Conservation (phyloP, 208 protist species). For the Angomonas deanei region DNA sequence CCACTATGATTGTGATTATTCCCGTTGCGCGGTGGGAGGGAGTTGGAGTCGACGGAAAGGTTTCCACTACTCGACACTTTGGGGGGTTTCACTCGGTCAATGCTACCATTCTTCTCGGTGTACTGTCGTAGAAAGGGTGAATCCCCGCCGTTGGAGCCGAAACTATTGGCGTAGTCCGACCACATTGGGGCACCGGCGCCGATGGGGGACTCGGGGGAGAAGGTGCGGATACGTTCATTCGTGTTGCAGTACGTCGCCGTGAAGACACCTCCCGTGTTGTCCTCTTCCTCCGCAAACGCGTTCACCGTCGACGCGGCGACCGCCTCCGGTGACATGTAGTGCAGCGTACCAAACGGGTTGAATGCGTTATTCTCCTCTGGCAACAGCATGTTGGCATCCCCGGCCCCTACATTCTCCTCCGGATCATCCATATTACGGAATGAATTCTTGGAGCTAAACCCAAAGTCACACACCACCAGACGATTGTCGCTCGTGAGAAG, state of each 20-base stretch:
- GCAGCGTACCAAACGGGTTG: slow-evolving; percentile 64
- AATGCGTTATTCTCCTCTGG: slow-evolving; percentile 21
- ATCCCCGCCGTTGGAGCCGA: slow-evolving; percentile 4
- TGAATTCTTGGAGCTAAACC: slow-evolving; percentile 65
- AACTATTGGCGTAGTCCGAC: slow-evolving; percentile 2
- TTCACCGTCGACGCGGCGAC: slow-evolving; percentile 25
- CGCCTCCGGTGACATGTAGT: slow-evolving; percentile 85
- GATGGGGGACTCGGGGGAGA: background rate
- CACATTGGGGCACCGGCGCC: background rate
- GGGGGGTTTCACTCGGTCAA: background rate
- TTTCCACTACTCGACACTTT: background rate
- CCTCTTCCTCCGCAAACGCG: background rate
- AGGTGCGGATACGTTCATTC: background rate
- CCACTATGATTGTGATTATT: background rate
- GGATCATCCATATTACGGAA: slow-evolving; percentile 52
- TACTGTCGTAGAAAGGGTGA: background rate
- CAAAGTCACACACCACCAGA: slow-evolving; percentile 89
- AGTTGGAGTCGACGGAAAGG: too few species aligned
- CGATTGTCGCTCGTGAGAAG: slow-evolving; percentile 62
- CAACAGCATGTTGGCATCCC: slow-evolving; percentile 27
- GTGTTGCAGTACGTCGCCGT: background rate
- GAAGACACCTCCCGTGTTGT: background rate
- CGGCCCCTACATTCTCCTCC: slow-evolving; percentile 27
- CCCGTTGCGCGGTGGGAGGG: background rate
- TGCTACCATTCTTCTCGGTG: slow-evolving; percentile 5